Evolutionary conservation across 2,329 filamentous ascomycete species (phyloP).

Genomic region (Fusarium aywerte): DNA sequence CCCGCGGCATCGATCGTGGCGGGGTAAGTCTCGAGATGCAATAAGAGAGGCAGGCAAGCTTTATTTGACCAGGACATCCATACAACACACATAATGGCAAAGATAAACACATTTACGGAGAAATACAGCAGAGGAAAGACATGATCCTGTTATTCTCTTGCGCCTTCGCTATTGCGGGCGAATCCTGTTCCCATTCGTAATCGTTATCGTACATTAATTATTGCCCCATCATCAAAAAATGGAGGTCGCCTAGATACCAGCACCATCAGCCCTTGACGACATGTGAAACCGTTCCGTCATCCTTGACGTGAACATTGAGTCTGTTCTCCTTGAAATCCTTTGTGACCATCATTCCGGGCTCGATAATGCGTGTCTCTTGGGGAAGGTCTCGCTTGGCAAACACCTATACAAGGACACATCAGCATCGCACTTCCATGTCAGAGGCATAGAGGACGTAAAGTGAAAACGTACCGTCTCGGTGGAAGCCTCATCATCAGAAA

Average conservation of each 20-base stretch:
- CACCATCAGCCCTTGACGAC: slow-evolving; percentile 63
- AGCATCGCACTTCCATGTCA: background rate
- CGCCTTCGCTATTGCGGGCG: background rate
- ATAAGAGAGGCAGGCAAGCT: slow-evolving; percentile 33
- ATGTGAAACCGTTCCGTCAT: slow-evolving; percentile 69
- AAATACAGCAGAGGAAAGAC: background rate
- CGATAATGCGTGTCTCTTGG: slow-evolving; percentile 64
- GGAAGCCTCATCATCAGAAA: slow-evolving; percentile 59
- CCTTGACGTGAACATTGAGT: slow-evolving; percentile 68
- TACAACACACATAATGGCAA: background rate
- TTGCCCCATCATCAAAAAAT: background rate
- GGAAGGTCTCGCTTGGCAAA: slow-evolving; percentile 72
- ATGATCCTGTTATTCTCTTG: slow-evolving; percentile 28
- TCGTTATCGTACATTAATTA: slow-evolving; percentile 30
- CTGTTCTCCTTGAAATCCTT: slow-evolving; percentile 65
- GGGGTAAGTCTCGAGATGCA: slow-evolving; percentile 48
- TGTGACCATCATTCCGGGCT: slow-evolving; percentile 67
- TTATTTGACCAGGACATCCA: background rate
- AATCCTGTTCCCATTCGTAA: background rate
- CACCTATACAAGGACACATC: slow-evolving; percentile 52
- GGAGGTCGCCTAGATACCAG: slow-evolving; percentile 1
- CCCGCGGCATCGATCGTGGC: slow-evolving; percentile 44
- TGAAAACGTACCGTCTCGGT: slow-evolving; percentile 62
- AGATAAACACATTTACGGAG: background rate
- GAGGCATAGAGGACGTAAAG: background rate